Evolutionary conservation across 108 stramenopile genomes (phyloP), one percentile per base, ranked within the genome.

Genomic region (Cyclotella kingstonii): DNA sequence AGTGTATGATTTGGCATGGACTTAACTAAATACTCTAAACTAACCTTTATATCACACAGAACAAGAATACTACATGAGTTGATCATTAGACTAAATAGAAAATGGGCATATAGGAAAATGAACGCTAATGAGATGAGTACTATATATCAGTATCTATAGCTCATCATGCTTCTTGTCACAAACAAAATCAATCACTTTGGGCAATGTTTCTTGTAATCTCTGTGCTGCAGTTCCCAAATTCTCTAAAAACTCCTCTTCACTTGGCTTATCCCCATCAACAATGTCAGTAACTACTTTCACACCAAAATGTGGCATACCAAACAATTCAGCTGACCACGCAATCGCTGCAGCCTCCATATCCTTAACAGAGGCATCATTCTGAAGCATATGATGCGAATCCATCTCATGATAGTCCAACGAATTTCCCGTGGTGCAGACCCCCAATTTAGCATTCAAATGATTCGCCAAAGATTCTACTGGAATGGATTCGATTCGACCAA

Each of bases 281-380:
- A 98, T 91, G 61, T 98, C 97, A 5, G 96, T 97, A 0, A 97
- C 95, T 5, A 98, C 98, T 77, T 98, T 98, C 41, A 97, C 66
- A 29, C 93, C 94, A 66, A 98, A 82, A 73, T 92, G 85, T 2
- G 96, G 96, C 14, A 78, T 78, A 4, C 69, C 36, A 60, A 80
- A 68, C 64, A 92, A 73, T 54, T 89, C 81, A 15, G 86, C 81
- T 14, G 84, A 73, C 88, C 90, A 95, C 6, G 91, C 95, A 52
- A 98, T 92, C 5, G 96, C 91, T 25, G 96, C 98, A 22, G 91
- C 94, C 80, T 98, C 98, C 98, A 98, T 98, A 78, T 97, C 96
- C 66, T 98, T 98, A 15, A 94, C 85, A 38, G 79, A 71, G 6
- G 98, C 98, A 50, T 95, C 89, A 58, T 89, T 89, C 23, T 68